Evolutionary conservation across 306 rosid species (phyloP).

Genomic region (Corylus heterophylla): DNA sequence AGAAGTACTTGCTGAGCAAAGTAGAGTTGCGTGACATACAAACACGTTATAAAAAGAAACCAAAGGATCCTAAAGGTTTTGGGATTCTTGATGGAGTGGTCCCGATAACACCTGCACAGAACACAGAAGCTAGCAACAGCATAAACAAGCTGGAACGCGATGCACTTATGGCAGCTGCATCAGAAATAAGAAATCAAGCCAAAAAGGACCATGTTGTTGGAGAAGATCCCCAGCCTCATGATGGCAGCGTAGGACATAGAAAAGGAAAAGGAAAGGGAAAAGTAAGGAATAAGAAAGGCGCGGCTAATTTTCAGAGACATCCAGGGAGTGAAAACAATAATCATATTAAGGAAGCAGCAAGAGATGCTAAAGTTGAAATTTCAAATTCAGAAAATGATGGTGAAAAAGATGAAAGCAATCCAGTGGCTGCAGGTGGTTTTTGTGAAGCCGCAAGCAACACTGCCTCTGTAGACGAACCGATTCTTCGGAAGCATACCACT

Average conservation of each 20-base stretch:
- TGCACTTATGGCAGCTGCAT: constrained; percentile 82
- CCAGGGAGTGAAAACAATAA: constrained; percentile 31
- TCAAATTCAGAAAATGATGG: constrained; percentile 46
- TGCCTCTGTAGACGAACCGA: constrained; percentile 39
- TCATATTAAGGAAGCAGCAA: constrained; percentile 36
- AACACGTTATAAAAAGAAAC: constrained; percentile 70
- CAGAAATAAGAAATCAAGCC: constrained; percentile 57
- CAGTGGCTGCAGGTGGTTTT: constrained; percentile 37
- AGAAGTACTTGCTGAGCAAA: constrained; percentile 86
- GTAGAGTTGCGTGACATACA: constrained; percentile 73
- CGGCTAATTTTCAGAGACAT: constrained; percentile 28
- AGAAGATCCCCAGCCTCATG: constrained; percentile 42
- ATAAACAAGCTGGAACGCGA: constrained; percentile 79
- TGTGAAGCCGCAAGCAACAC: constrained; percentile 33
- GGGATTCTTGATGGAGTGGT: constrained; percentile 94
- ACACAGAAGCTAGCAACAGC: constrained; percentile 55
- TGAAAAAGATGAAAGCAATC: constrained; percentile 36
- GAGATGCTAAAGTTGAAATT: constrained; percentile 36
- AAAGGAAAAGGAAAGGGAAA: constrained; percentile 63
- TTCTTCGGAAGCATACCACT: constrained; percentile 50
- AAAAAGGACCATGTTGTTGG: constrained; percentile 45
- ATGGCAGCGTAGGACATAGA: constrained; percentile 39
- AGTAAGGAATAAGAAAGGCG: constrained; percentile 46
- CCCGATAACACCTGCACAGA: constrained; percentile 60
- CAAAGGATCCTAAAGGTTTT: constrained; percentile 87